Evolutionary conservation across 345 rosid genomes (phyloP).

Genomic region (Hypericum androsaemum): DNA sequence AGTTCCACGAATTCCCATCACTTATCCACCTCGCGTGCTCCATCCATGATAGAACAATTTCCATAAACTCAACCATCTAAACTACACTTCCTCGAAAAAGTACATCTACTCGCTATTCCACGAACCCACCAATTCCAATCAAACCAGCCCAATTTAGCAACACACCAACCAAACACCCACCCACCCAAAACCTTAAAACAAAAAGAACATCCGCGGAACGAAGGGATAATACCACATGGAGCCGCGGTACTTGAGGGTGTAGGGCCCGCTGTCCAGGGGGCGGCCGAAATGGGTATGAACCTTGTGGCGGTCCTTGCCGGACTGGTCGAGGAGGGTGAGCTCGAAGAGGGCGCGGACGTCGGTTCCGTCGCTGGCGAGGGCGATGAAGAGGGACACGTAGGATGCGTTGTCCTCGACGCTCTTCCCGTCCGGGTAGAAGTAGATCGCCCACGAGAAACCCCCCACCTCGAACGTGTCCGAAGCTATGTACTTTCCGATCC

Average conservation of each 20-base stretch:
- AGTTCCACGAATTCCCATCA: too few species aligned
- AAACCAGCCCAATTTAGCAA: not conserved
- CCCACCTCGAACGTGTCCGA: conserved; percentile 14
- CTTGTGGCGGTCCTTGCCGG: conserved; percentile 20
- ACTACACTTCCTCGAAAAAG: too few species aligned
- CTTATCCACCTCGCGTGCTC: too few species aligned
- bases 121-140: not conserved
- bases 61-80: too few species aligned
- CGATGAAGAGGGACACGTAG: conserved; percentile 20
- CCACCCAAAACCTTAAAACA: not conserved
- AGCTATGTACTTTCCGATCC: conserved; percentile 19
- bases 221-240: conserved; percentile 12
- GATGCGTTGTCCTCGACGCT: conserved; percentile 14
- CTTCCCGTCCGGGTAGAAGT: conserved; percentile 22
- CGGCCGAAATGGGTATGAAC: conserved; percentile 22
- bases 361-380: conserved; percentile 20
- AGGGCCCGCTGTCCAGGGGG: conserved; percentile 17
- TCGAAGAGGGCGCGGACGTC: conserved; percentile 22
- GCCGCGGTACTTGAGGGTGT: conserved; percentile 17
- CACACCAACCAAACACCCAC: not conserved
- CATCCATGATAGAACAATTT: too few species aligned
- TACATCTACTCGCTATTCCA: not conserved
- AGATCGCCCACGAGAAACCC: conserved; percentile 21
- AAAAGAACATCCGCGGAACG: not conserved
- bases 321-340: conserved; percentile 21